Base-by-base conservation (phyloP, 768 basidiomycete genomes). In the Lentinula edodes region DNA sequence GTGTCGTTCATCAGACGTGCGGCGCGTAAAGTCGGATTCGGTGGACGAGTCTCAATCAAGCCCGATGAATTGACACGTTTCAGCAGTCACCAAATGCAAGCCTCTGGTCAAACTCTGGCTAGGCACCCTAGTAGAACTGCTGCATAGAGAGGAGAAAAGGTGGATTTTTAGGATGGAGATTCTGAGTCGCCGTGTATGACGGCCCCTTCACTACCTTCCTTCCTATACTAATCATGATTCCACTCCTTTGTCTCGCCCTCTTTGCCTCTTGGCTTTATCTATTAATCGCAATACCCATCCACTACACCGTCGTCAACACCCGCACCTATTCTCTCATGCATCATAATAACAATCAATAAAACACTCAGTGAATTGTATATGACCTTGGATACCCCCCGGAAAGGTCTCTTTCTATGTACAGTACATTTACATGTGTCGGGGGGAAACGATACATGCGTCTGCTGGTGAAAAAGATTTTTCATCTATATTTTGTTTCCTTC, bases 1-100 rank as follows among this genome's bases (percentile, higher is more conserved):
- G 91, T 93, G 58, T 86, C 84, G 65, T 98, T 98, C 84, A 87
- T 98, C 71, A 87, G 87, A 68, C 89, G 93, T 62, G 93, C 93
- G 58, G 88, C 83, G 61, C 84, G 89, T 75, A 90, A 90, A 76
- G 91, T 95, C 70, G 92, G 93, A 63, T 93, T 97, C 73, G 89
- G 90, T 57, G 82, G 85, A 68, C 88, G 87, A 78, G 78, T 93
- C 61, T 78, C 82, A 46, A 86, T 93, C 80, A 90, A 88, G 78
- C 87, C 90, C 18, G 89, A 91, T 74, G 93, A 95, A 73, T 76
- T 95, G 65, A 86, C 88, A 66, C 82, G 93, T 67, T 93, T 95
- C 83, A 87, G 85, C 74, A 88, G 85, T 65, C 91, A 93, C 73
- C 92, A 94, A 75, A 90, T 92, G 5, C 83, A 86, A 54, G 80